phyloP scores from a whole-genome alignment of 495 filamentous ascomycete genomes.

The Penicillium chermesinum region DNA sequence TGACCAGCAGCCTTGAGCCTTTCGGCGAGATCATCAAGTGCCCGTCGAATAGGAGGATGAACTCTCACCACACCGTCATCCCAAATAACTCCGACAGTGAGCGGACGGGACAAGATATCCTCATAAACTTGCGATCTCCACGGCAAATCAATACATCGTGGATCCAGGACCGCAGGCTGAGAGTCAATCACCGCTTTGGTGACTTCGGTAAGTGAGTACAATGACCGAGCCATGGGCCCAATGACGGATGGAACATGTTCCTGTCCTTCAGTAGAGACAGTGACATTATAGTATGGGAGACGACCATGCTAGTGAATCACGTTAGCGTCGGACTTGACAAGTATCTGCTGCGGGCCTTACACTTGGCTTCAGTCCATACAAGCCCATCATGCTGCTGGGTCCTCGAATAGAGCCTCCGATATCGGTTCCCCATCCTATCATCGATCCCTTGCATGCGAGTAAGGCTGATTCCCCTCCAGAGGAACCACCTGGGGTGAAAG shows the following conservation, averaged over 20 bases:
- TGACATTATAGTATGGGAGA: constrained; percentile 42
- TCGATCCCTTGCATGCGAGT: constrained; percentile 48
- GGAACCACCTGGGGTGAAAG: constrained; percentile 51
- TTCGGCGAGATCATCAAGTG: constrained; percentile 31
- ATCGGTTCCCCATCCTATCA: constrained; percentile 62
- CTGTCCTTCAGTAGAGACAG: constrained; percentile 49
- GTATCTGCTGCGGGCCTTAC: too few relatives aligned
- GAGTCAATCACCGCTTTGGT: constrained; percentile 33
- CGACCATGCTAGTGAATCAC: too few relatives aligned
- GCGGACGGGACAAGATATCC: too few relatives aligned
- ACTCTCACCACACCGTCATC: constrained; percentile 49
- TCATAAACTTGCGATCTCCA: too few relatives aligned
- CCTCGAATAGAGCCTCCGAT: constrained; percentile 60
- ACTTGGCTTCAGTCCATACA: too few relatives aligned
- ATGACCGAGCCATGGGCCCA: constrained; percentile 46
- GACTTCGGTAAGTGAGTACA: constrained; percentile 37
- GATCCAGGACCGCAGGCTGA: constrained; percentile 42
- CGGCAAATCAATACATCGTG: constrained; percentile 41
- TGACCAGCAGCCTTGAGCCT: constrained; percentile 38
- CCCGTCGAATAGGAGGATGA: constrained; percentile 47
- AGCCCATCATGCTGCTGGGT: constrained; percentile 57
- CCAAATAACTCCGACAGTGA: constrained; percentile 47
- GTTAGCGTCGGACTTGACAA: too few relatives aligned
- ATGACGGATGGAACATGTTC: constrained; percentile 50
- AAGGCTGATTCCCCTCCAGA: constrained; percentile 62